These are phyloP conservation scores for Protoeuglena noctilucae DNA, from an alignment of 139 green algal genomes.

Conservation along the genomic window DNA sequence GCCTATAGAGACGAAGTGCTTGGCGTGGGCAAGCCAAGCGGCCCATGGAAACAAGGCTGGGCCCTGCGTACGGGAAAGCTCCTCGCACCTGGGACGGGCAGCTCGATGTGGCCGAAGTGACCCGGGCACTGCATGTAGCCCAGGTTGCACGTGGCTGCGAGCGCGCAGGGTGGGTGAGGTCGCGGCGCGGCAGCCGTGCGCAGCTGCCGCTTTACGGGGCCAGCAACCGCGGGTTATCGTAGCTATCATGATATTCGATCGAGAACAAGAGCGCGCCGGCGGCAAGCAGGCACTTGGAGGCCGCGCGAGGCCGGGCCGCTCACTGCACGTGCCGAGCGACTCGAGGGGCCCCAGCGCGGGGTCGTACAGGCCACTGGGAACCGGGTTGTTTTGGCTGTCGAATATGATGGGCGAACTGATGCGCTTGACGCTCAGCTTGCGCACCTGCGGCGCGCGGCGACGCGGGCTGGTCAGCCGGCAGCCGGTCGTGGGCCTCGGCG, in stretches of 20 bases:
- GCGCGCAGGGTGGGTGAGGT: too few relatives aligned
- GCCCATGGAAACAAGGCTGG: not conserved
- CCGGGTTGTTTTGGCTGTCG: conserved; percentile 57
- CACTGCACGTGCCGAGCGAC: conserved; percentile 22
- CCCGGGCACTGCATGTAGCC: conserved; percentile 57
- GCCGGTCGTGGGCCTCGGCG: too few relatives aligned
- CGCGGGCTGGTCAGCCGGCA: too few relatives aligned
- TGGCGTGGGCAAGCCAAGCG: too few relatives aligned
- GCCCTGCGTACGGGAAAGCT: not conserved
- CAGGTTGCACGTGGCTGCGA: conserved; percentile 80
- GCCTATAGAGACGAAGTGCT: too few relatives aligned
- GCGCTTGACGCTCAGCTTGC: conserved; percentile 68
- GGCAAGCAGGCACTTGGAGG: not conserved
- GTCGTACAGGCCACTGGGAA: conserved; percentile 79
- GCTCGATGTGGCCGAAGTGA: conserved; percentile 94
- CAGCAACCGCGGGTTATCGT: conserved; percentile 41
- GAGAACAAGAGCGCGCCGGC: not conserved
- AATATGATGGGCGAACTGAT: conserved; percentile 64
- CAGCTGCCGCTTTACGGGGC: too few relatives aligned
- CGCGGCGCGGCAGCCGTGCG: too few relatives aligned
- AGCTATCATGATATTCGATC: not conserved
- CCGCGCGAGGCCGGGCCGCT: not conserved
- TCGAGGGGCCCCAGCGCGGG: conserved; percentile 70
- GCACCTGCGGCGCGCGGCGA: too few relatives aligned
- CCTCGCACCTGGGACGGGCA: conserved; percentile 85